Conservation (phyloP, 2,329 filamentous ascomycete species). For the Stachybotrys elegans region DNA sequence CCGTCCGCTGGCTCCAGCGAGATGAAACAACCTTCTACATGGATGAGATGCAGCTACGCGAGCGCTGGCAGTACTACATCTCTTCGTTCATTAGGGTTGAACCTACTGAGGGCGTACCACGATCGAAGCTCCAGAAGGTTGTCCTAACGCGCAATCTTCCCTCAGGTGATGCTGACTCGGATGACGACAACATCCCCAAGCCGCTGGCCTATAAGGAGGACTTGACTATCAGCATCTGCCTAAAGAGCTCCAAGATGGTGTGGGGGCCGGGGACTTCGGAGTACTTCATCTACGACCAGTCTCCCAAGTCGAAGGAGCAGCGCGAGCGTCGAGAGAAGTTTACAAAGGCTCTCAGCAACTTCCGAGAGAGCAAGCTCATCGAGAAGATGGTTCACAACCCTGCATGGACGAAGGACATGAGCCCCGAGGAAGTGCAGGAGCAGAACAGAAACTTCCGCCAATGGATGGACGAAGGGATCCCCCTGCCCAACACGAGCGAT, state of each 20-base stretch:
- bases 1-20: constrained; percentile 64
- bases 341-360: constrained; percentile 50
- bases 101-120: constrained; percentile 73
- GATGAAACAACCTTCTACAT: constrained; percentile 77
- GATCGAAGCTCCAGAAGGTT: constrained; percentile 60
- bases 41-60: constrained; percentile 78
- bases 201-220: constrained; percentile 60
- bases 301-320: constrained; percentile 63
- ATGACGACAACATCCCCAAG: constrained; percentile 58
- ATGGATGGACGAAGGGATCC: constrained; percentile 47
- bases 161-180: constrained; percentile 54
- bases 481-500: constrained; percentile 27
- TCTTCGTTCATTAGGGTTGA: constrained; percentile 86
- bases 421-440: constrained; percentile 70
- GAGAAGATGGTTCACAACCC: constrained; percentile 82
- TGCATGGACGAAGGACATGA: constrained; percentile 73
- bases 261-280: constrained; percentile 68
- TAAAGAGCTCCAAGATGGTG: constrained; percentile 75
- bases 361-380: constrained; percentile 64
- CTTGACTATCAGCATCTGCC: constrained; percentile 66
- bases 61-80: constrained; percentile 92
- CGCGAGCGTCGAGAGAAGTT: constrained; percentile 43
- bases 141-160: constrained; percentile 70
- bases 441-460: constrained; percentile 61
- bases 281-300: constrained; percentile 66